Evolutionary conservation across 495 filamentous ascomycete genomes (phyloP).

Genomic region (Aspergillus wentii): DNA sequence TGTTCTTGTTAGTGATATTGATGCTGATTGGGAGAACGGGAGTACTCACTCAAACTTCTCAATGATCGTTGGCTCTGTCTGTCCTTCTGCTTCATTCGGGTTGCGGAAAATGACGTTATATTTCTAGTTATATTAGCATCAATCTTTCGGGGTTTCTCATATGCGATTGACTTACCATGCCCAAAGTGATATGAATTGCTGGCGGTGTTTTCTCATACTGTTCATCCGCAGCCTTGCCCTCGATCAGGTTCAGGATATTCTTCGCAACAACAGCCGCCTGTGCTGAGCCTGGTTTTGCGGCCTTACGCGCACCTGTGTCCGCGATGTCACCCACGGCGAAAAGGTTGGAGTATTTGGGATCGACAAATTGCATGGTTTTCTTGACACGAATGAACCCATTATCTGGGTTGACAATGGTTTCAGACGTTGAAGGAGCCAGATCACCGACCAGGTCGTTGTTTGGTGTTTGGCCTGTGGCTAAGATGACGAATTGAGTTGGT

Average conservation of each 20-base stretch:
- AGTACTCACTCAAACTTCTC: slow-evolving; percentile 40
- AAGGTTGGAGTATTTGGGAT: slow-evolving; percentile 42
- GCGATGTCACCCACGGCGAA: slow-evolving; percentile 61
- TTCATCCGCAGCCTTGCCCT: slow-evolving; percentile 23
- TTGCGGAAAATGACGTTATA: slow-evolving; percentile 47
- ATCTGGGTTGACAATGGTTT: slow-evolving; percentile 41
- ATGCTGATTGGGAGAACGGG: not conserved
- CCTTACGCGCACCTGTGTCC: slow-evolving; percentile 51
- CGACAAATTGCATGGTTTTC: slow-evolving; percentile 52
- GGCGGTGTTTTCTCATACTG: slow-evolving; percentile 28
- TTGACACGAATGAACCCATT: slow-evolving; percentile 48
- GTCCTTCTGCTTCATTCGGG: slow-evolving; percentile 35
- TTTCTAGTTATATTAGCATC: slow-evolving; percentile 21
- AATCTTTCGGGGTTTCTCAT: not conserved
- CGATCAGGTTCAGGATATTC: slow-evolving; percentile 49
- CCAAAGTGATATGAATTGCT: slow-evolving; percentile 47
- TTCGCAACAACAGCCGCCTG: slow-evolving; percentile 49
- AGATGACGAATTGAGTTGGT: slow-evolving; percentile 38
- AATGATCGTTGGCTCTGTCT: slow-evolving; percentile 39
- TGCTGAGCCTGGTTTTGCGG: slow-evolving; percentile 44
- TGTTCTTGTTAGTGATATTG: not conserved
- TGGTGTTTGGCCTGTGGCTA: slow-evolving; percentile 54
- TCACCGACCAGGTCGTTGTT: slow-evolving; percentile 44
- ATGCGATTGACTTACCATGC: slow-evolving; percentile 33
- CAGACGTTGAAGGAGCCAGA: slow-evolving; percentile 27